Conservation (phyloP, 176 grass and related monocot genomes). For the Typha latifolia region DNA sequence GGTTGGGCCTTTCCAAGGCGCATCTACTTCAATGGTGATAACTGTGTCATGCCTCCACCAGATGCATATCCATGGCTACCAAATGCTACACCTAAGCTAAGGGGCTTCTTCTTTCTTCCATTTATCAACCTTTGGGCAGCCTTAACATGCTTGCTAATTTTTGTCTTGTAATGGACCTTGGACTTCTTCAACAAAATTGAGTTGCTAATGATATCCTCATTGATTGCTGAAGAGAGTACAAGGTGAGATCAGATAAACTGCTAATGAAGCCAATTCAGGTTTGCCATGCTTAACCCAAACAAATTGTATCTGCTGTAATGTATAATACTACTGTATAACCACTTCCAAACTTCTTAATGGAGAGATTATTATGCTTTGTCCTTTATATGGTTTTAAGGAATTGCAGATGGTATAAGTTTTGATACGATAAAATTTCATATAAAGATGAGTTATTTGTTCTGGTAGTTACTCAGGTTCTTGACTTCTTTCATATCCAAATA, state of each 20-base stretch:
- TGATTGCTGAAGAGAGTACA: not conserved
- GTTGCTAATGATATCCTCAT: not conserved
- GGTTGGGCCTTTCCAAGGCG: constrained; percentile 65
- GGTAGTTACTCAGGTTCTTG: too few species aligned
- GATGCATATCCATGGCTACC: constrained; percentile 58
- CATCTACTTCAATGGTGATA: constrained; percentile 78
- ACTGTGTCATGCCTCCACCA: constrained; percentile 58
- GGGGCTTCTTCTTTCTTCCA: constrained; percentile 8
- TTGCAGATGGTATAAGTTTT: not conserved
- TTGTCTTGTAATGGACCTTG: not conserved
- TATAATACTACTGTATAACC: constrained; percentile 1
- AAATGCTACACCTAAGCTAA: constrained; percentile 23
- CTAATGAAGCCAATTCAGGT: constrained; percentile 4
- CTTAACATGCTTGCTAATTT: constrained; percentile 28
- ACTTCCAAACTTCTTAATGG: not conserved
- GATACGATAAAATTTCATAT: not conserved
- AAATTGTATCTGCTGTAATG: not conserved
- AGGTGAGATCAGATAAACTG: constrained; percentile 3
- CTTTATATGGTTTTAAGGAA: not conserved
- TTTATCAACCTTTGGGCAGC: constrained; percentile 13
- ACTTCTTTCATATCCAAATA: too few species aligned
- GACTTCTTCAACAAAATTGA: constrained; percentile 8
- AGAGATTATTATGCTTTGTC: not conserved
- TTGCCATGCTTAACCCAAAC: constrained; percentile 10
- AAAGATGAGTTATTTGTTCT: too few species aligned